Conservation (phyloP, 2,329 filamentous ascomycete species). For the Aspergillus pseudoviridinutans region DNA sequence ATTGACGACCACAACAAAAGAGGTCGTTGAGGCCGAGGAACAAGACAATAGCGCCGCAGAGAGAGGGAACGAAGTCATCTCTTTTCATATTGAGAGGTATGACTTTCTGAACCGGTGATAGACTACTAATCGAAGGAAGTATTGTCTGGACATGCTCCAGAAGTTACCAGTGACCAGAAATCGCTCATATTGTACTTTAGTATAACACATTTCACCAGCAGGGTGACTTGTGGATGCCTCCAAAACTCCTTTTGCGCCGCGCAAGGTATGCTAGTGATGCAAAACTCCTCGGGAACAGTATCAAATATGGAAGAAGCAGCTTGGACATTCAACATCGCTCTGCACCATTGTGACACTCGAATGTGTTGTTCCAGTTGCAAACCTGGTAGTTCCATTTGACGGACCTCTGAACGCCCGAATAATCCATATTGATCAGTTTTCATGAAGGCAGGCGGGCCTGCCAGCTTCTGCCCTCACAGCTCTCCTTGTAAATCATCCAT, state of each 20-base stretch:
- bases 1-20: too few relatives aligned
- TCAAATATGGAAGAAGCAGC: neutral
- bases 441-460: slow-evolving; percentile 9
- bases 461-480: slow-evolving; percentile 6
- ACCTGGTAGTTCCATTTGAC: neutral
- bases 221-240: neutral
- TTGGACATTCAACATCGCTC: neutral
- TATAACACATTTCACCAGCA: neutral
- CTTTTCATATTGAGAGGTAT: too few relatives aligned
- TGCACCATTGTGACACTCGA: neutral
- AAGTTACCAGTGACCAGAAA: neutral
- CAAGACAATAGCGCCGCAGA: too few relatives aligned
- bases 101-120: too few relatives aligned
- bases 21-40: too few relatives aligned
- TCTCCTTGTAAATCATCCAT: neutral
- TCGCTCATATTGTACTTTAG: neutral
- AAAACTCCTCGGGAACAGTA: neutral
- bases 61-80: too few relatives aligned
- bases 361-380: neutral
- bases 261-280: neutral
- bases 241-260: neutral
- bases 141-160: too few relatives aligned
- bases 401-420: slow-evolving; percentile 8
- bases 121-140: too few relatives aligned
- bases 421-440: neutral